Evolutionary conservation across 768 basidiomycete species (phyloP).

Genomic region (Leccinum uliginosum): DNA sequence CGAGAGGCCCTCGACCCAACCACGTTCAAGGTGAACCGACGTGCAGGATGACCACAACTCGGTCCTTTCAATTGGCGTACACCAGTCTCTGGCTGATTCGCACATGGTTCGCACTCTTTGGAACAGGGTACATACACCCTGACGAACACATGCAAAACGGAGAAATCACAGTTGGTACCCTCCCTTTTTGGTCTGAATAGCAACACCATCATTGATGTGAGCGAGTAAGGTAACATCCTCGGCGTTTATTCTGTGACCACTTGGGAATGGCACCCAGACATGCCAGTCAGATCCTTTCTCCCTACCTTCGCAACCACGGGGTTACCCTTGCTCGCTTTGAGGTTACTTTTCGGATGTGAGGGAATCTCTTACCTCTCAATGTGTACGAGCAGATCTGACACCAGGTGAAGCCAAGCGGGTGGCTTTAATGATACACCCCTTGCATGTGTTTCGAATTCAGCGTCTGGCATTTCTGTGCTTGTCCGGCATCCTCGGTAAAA

Average conservation of each 20-base stretch:
- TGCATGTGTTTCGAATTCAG: slow-evolving; percentile 27
- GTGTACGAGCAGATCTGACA: slow-evolving; percentile 3
- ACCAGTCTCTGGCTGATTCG: slow-evolving; percentile 26
- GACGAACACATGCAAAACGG: slow-evolving; percentile 42
- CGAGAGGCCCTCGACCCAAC: background rate
- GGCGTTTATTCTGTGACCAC: slow-evolving; percentile 27
- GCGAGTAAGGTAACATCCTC: slow-evolving; percentile 26
- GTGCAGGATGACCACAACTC: slow-evolving; percentile 8
- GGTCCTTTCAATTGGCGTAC: slow-evolving; percentile 19
- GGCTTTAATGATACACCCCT: slow-evolving; percentile 4
- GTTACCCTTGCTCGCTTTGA: slow-evolving; percentile 24
- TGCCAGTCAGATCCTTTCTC: slow-evolving; percentile 34
- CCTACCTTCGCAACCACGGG: slow-evolving; percentile 32
- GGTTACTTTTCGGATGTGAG: slow-evolving; percentile 22
- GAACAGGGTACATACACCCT: slow-evolving; percentile 38
- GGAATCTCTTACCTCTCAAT: background rate
- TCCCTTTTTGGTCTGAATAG: slow-evolving; percentile 1
- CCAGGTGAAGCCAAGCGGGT: slow-evolving; percentile 6
- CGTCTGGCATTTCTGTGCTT: slow-evolving; percentile 28
- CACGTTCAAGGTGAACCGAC: background rate
- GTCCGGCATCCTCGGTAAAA: slow-evolving; percentile 33
- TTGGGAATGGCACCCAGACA: slow-evolving; percentile 37
- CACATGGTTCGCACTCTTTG: slow-evolving; percentile 29
- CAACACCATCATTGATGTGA: slow-evolving; percentile 3
- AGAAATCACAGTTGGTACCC: slow-evolving; percentile 34